Percentiles rank a stretch among this genome's conserved stretches.
phyloP scores from a whole-genome alignment of 352 stramenopile species.

The Pythium oligandrum region DNA sequence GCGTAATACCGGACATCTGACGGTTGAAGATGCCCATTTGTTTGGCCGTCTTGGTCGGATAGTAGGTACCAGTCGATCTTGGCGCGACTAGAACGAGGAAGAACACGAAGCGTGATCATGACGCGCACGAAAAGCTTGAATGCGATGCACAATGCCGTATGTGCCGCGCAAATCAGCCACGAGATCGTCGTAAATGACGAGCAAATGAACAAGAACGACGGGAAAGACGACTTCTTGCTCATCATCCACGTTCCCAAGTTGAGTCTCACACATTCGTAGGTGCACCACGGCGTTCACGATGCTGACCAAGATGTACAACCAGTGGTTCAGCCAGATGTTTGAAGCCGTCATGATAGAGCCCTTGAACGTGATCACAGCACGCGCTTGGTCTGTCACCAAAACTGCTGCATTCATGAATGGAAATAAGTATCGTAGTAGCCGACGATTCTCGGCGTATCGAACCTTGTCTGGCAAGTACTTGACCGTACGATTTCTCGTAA shows the following conservation, averaged over 20 bases:
- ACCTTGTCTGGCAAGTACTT: slow-evolving; percentile 36
- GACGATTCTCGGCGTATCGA: slow-evolving; percentile 24
- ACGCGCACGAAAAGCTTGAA: slow-evolving; percentile 27
- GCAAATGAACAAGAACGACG: slow-evolving; percentile 58
- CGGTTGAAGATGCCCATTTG: no score
- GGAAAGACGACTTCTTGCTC: slow-evolving; percentile 33
- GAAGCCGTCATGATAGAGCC: slow-evolving; percentile 46
- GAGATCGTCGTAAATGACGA: slow-evolving; percentile 42
- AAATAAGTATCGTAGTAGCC: slow-evolving; percentile 33
- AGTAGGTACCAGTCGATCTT: slow-evolving; percentile 35
- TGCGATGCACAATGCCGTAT: slow-evolving; percentile 24
- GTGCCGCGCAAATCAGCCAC: slow-evolving; percentile 54
- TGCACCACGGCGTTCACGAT: slow-evolving; percentile 44
- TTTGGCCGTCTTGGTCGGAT: no score
- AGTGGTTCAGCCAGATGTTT: slow-evolving; percentile 68
- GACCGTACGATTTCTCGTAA: slow-evolving; percentile 32
- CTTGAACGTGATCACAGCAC: slow-evolving; percentile 43
- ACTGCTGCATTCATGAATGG: slow-evolving; percentile 41
- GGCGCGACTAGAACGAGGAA: slow-evolving; percentile 21
- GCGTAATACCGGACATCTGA: no score
- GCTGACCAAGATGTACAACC: slow-evolving; percentile 57
- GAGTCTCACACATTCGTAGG: slow-evolving; percentile 29
- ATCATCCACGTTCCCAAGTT: slow-evolving; percentile 58
- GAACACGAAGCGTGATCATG: slow-evolving; percentile 29
- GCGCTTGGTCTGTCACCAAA: slow-evolving; percentile 29